Evolutionary conservation across 1,284 basidiomycete genomes (phyloP).

Genomic region (Omphalotus olearius): DNA sequence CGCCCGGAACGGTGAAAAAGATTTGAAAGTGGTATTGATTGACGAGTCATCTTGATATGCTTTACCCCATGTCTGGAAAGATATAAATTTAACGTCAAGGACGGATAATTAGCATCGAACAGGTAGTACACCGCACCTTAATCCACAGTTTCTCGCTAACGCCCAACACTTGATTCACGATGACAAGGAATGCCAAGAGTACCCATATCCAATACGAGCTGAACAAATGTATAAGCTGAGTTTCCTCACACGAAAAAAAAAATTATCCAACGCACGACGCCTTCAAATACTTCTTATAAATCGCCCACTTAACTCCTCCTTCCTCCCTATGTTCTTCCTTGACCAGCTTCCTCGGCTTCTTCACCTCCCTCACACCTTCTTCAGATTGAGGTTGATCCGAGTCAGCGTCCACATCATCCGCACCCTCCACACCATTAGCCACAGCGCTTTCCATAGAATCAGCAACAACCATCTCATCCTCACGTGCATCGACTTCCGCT

Average conservation of each 20-base stretch:
- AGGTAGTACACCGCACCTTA: constrained; percentile 38
- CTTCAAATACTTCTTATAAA: constrained; percentile 76
- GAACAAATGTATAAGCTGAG: constrained; percentile 13
- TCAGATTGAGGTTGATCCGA: constrained; percentile 22
- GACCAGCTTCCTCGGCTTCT: constrained; percentile 61
- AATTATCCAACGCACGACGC: constrained; percentile 46
- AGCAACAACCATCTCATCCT: constrained; percentile 6
- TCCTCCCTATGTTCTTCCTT: constrained; percentile 69
- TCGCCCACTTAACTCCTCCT: constrained; percentile 74
- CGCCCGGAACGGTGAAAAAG: constrained; percentile 1
- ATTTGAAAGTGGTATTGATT: not conserved
- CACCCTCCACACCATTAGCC: not conserved
- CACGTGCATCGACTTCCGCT: constrained; percentile 26
- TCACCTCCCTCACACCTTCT: constrained; percentile 22
- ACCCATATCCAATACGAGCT: constrained; percentile 68
- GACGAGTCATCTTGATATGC: constrained; percentile 47
- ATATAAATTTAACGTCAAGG: not conserved
- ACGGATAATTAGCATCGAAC: not conserved
- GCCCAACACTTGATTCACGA: constrained; percentile 44
- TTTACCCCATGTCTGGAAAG: constrained; percentile 62
- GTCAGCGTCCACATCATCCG: not conserved
- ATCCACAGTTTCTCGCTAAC: constrained; percentile 71
- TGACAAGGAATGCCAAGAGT: constrained; percentile 43
- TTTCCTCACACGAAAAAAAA: not conserved
- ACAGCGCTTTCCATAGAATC: no score